These are phyloP conservation scores for Hypoxylon lenormandii DNA, from an alignment of 495 filamentous ascomycete genomes.

Conservation along the genomic window DNA sequence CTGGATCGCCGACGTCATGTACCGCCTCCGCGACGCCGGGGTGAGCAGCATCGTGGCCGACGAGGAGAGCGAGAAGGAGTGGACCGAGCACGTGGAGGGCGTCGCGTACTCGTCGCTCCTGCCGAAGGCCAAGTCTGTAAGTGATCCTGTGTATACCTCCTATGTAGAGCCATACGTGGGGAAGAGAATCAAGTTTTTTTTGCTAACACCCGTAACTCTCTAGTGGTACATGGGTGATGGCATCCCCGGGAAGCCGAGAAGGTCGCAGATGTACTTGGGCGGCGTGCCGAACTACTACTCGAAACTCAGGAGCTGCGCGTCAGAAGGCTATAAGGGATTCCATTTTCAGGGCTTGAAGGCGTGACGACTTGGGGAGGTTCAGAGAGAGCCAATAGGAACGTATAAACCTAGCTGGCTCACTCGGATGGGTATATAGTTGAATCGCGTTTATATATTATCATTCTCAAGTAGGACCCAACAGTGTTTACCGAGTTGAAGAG, in stretches of 20 bases:
- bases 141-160: slow-evolving; percentile 32
- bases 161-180: slow-evolving; percentile 2
- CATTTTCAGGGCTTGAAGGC: slow-evolving; percentile 29
- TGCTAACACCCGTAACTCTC: slow-evolving; percentile 49
- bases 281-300: slow-evolving; percentile 52
- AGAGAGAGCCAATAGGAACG: neutral
- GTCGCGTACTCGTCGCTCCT: slow-evolving; percentile 36
- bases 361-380: slow-evolving; percentile 2
- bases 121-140: slow-evolving; percentile 49
- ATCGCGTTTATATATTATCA: neutral
- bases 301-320: slow-evolving; percentile 34
- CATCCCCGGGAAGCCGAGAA: slow-evolving; percentile 60
- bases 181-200: slow-evolving; percentile 51
- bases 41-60: slow-evolving; percentile 53
- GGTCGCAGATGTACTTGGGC: slow-evolving; percentile 57
- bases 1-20: slow-evolving; percentile 64
- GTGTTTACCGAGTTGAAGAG: too few relatives aligned
- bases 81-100: slow-evolving; percentile 27
- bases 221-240: slow-evolving; percentile 62
- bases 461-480: neutral
- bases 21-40: slow-evolving; percentile 53
- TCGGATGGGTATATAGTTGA: neutral
- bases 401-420: neutral
- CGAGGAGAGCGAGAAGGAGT: slow-evolving; percentile 26
- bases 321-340: slow-evolving; percentile 42